phyloP scores from a whole-genome alignment of 495 filamentous ascomycete genomes.

The Neurospora africana region DNA sequence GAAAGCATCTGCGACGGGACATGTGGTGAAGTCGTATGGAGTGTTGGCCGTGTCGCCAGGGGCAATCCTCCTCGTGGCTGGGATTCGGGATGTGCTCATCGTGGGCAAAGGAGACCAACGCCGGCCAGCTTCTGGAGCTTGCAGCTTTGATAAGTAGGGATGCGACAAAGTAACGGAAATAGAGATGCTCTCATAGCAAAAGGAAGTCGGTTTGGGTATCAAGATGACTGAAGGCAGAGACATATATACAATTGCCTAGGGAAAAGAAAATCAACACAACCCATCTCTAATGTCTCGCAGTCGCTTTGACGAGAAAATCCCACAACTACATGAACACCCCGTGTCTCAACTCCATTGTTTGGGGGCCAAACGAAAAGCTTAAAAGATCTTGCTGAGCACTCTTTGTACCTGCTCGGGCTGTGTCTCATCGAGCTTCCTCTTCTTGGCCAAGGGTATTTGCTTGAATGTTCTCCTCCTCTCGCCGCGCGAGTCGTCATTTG shows the following conservation, averaged over 20 bases:
- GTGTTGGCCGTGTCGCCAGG: background rate
- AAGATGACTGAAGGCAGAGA: background rate
- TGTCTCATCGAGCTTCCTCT: conserved; percentile 33
- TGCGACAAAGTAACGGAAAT: background rate
- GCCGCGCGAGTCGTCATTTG: conserved; percentile 9
- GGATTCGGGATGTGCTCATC: background rate
- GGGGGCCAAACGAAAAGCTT: conserved; percentile 6
- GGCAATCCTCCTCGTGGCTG: background rate
- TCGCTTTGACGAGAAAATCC: background rate
- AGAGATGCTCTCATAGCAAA: background rate
- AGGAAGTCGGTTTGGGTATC: background rate
- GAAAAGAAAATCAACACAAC: background rate
- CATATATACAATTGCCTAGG: background rate
- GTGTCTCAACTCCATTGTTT: background rate
- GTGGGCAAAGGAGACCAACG: background rate
- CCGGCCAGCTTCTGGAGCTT: background rate
- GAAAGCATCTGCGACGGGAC: background rate
- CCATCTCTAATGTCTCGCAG: background rate
- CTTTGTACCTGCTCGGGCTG: conserved; percentile 62
- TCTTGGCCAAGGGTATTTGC: conserved; percentile 50
- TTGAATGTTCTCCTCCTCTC: conserved; percentile 54
- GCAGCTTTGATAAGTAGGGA: background rate
- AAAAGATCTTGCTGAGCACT: conserved; percentile 76
- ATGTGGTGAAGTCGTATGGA: background rate
- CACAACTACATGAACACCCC: background rate